Conservation (phyloP, 805 yeast genomes). For the Wickerhamiella musiphila region DNA sequence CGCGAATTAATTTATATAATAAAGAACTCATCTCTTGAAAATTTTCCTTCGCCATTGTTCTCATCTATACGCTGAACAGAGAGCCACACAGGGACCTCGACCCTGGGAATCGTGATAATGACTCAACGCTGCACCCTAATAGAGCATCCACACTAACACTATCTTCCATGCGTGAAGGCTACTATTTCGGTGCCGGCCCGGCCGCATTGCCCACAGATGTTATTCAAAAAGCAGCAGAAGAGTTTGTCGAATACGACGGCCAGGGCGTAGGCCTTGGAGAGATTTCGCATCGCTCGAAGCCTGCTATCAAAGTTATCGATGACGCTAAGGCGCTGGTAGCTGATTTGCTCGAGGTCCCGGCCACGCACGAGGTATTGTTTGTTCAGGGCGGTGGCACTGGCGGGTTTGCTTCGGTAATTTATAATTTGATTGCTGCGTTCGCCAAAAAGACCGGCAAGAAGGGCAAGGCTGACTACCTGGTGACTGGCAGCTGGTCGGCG, state of each 20-base stretch:
- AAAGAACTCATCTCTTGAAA: too few relatives aligned
- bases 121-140: too few relatives aligned
- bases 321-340: constrained; percentile 51
- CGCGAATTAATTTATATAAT: too few relatives aligned
- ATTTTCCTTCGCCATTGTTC: too few relatives aligned
- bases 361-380: constrained; percentile 84
- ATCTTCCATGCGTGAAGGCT: constrained; percentile 16
- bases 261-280: constrained; percentile 84
- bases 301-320: constrained; percentile 63
- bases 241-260: constrained; percentile 52
- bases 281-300: constrained; percentile 83
- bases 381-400: constrained; percentile 97
- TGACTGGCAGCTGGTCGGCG: constrained; percentile 89
- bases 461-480: constrained; percentile 71
- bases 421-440: constrained; percentile 62
- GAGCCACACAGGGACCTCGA: too few relatives aligned
- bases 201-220: constrained; percentile 77
- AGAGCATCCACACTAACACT: too few relatives aligned
- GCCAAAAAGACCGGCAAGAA: constrained; percentile 53
- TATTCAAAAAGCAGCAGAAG: constrained; percentile 72
- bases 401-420: constrained; percentile 77
- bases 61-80: too few relatives aligned
- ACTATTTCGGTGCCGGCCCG: constrained; percentile 97
- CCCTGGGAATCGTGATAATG: too few relatives aligned
- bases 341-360: constrained; percentile 60